These are phyloP conservation scores for Nannizziopsis barbatae DNA, from an alignment of 2,329 filamentous ascomycete genomes.

Conservation along the genomic window DNA sequence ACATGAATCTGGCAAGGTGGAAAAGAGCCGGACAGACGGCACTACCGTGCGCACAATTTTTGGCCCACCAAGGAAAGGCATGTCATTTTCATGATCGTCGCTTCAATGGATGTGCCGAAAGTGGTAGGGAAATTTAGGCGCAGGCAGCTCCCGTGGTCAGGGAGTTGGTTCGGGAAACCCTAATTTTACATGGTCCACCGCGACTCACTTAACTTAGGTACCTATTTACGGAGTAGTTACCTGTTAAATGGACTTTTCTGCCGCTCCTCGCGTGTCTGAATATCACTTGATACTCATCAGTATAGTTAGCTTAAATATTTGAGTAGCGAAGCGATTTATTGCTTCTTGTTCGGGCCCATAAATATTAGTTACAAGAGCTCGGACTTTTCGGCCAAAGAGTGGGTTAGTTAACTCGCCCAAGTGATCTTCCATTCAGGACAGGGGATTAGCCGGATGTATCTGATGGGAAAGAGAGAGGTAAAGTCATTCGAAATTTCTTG, in stretches of 20 bases:
- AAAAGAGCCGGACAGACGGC: background rate
- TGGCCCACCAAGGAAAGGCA: background rate
- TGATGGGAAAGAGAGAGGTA: no score
- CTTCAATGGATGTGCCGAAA: background rate
- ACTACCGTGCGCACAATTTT: background rate
- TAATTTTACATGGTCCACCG: background rate
- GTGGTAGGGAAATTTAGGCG: background rate
- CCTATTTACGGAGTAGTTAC: no score
- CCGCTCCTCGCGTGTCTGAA: no score
- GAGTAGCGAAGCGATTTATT: no score
- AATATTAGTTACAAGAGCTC: no score
- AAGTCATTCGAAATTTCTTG: no score
- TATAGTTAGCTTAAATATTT: no score
- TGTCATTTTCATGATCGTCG: background rate
- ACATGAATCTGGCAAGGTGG: background rate
- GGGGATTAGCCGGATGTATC: no score
- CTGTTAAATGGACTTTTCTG: no score
- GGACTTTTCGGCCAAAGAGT: background rate
- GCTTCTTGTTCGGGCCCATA: no score
- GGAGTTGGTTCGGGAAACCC: background rate
- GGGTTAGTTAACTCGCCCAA: background rate
- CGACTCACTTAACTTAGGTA: no score
- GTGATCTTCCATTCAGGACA: background rate
- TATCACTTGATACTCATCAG: no score
- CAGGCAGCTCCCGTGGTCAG: conserved; percentile 2